Conservation (phyloP, 2,329 filamentous ascomycete genomes). For the Colletotrichum sp. region DNA sequence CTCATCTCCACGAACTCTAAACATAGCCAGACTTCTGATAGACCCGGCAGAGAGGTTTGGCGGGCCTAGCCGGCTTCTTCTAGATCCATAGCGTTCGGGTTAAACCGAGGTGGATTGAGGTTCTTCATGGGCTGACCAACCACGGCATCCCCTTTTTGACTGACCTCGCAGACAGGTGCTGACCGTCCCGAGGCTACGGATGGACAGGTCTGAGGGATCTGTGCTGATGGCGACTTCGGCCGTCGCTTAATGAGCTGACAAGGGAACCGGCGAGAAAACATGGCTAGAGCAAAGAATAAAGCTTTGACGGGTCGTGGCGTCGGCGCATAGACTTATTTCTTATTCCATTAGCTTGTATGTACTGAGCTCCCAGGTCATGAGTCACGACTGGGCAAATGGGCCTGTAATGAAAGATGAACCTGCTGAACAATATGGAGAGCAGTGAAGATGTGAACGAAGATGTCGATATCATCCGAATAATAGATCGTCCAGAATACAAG, state of each 20-base stretch:
- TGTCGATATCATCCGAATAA: not conserved
- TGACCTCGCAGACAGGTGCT: not conserved
- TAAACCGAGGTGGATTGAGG: not conserved
- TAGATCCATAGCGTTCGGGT: not conserved
- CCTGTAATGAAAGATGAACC: not conserved
- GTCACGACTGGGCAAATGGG: not conserved
- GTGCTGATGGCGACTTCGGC: not conserved
- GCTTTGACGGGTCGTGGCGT: not conserved
- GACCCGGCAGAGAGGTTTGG: not conserved
- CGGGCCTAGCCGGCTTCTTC: not conserved
- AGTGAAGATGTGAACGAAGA: rapidly evolving
- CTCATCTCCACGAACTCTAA: not conserved
- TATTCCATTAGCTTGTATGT: not conserved
- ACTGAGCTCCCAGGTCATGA: not conserved
- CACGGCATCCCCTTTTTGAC: not conserved
- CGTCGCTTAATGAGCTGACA: not conserved
- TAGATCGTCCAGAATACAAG: not conserved
- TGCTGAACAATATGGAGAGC: not conserved
- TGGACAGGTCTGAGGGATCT: not conserved
- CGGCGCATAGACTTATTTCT: not conserved
- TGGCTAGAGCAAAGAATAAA: not conserved
- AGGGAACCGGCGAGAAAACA: not conserved
- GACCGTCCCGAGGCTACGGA: not conserved
- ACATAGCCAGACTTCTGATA: not conserved
- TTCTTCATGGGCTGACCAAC: not conserved